Conservation (phyloP, 352 stramenopile genomes). For the Globisporangium megalacanthum region DNA sequence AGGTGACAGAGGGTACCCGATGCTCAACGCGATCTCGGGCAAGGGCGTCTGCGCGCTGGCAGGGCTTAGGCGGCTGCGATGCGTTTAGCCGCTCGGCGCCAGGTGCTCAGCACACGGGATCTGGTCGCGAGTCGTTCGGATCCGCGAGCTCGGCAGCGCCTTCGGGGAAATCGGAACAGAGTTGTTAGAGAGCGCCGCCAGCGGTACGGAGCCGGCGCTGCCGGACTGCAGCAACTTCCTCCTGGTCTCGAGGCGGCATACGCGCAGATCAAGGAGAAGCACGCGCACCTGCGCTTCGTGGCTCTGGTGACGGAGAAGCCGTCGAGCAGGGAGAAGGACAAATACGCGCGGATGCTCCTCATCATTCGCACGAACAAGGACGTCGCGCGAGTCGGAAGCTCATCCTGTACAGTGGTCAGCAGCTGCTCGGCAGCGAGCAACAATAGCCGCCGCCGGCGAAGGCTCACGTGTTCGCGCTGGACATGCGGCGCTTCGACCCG, state of each 20-base stretch:
- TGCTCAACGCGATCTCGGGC: conserved; percentile 30
- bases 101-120: conserved; percentile 25
- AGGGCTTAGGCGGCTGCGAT: conserved; percentile 12
- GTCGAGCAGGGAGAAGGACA: conserved; percentile 19
- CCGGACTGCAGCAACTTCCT: conserved; percentile 1
- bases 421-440: conserved; percentile 13
- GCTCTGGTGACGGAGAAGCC: conserved; percentile 28
- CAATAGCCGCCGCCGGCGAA: not conserved
- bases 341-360: conserved; percentile 18
- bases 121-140: conserved; percentile 15
- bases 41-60: conserved; percentile 23
- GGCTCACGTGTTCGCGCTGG: conserved; percentile 61
- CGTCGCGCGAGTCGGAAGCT: conserved; percentile 30
- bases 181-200: conserved; percentile 14
- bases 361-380: conserved; percentile 25
- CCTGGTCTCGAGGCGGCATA: conserved; percentile 24
- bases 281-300: conserved; percentile 24
- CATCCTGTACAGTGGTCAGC: conserved; percentile 23
- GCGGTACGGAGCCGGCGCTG: too few species aligned
- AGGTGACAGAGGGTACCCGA: conserved; percentile 14
- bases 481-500: conserved; percentile 64
- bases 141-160: conserved; percentile 31
- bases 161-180: conserved; percentile 35
- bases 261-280: conserved; percentile 12
- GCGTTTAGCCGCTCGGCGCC: conserved; percentile 31